Base-by-base conservation (phyloP, 768 basidiomycete genomes). In the Phylloporus arenicola region DNA sequence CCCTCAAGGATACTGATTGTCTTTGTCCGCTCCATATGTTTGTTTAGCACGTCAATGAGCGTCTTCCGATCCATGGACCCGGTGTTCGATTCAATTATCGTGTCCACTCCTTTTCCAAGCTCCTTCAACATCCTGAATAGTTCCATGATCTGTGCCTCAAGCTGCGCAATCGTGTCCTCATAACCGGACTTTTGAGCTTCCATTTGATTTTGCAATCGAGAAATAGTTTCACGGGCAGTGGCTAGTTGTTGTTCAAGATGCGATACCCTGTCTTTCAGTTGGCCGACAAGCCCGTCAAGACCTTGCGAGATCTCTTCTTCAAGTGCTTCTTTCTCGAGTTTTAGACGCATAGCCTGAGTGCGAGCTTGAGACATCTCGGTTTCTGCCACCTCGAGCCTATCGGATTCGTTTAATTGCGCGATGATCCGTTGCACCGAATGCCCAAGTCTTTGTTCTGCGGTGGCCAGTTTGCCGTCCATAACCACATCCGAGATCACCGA, bases 71-170 rank as follows among this genome's bases (percentile, higher is more conserved):
- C 87, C 81, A 92, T 82, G 8, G 75, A 67, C 8, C 74, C 78
- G 19, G 71, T 68, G 38, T 78, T 78, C 22, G 72, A 75, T 64
- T 84, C 88, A 17, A 88, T 70, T 52, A 93, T 81, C 53, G 77
- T 79, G 49, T 89, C 86, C 33, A 91, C 79, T 13, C 86, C 85
- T 49, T 79, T 82, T 14, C 86, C 83, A 31, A 87, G 79, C 60
- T 95, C 89, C 64, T 83, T 88, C 47, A 98, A 74, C 92, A 96
- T 95, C 57, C 86, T 78, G 73, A 94, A 98, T 16, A 97, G 69
- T 64, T 96, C 93, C 77, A 88, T 81, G 53, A 95, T 94, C 72
- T 96, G 90, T 12, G 85, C 79, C 63, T 96, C 92, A 13, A 95
- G 82, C 65, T 95, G 89, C 4, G 81, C 75, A 50, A 97, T 91